Percentiles rank a stretch among this genome's conserved stretches.
These are phyloP conservation scores for Chrysanthemum seticuspe DNA, from an alignment of 129 eudicot species.

Conservation along the genomic window DNA sequence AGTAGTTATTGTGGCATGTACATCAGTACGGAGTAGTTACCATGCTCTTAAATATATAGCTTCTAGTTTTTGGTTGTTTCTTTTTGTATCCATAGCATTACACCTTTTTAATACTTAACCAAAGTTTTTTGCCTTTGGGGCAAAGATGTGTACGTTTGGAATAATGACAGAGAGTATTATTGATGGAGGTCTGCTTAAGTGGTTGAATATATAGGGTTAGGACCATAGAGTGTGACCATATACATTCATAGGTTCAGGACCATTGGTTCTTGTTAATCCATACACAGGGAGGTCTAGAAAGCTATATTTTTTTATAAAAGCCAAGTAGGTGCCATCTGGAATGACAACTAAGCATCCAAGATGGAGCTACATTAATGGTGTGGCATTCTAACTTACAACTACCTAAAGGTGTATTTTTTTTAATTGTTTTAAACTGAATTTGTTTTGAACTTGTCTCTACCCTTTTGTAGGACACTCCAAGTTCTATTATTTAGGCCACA, in stretches of 20 bases:
- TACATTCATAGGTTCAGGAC: constrained; percentile 23
- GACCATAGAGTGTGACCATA: constrained; percentile 21
- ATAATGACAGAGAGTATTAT: constrained; percentile 20
- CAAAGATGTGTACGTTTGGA: constrained; percentile 3
- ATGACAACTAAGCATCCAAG: constrained; percentile 34
- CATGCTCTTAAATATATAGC: neutral
- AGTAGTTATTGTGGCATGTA: no score
- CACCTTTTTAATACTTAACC: neutral
- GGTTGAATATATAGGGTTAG: constrained; percentile 18
- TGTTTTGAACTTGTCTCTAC: constrained; percentile 6
- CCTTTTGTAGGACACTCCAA: constrained; percentile 18
- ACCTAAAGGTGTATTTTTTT: constrained; percentile 10
- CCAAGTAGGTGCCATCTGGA: constrained; percentile 30
- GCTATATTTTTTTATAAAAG: constrained; percentile 16
- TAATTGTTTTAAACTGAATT: neutral
- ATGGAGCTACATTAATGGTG: constrained; percentile 24
- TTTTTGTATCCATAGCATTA: neutral
- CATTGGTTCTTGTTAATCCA: constrained; percentile 24
- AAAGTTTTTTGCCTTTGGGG: constrained; percentile 19
- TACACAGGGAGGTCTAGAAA: constrained; percentile 37
- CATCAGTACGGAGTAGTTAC: neutral
- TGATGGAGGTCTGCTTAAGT: constrained; percentile 17
- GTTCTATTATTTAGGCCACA: constrained; percentile 34
- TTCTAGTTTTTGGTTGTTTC: neutral
- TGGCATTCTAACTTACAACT: constrained; percentile 26